These are phyloP conservation scores for Fomitopsis serialis DNA, from an alignment of 768 basidiomycete species.

Conservation along the genomic window DNA sequence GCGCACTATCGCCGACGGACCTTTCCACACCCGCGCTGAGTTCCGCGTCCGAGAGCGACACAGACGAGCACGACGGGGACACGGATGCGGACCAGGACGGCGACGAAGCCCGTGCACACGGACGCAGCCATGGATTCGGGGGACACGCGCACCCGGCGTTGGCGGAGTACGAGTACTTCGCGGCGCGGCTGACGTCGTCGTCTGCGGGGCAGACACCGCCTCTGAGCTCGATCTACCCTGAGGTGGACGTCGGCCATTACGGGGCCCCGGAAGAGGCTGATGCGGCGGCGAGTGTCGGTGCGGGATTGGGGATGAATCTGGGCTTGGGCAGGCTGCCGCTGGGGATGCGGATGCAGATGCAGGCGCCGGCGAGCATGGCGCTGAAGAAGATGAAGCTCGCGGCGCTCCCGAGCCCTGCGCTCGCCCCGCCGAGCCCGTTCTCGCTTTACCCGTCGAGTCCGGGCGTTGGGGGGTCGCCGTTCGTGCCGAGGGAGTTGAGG, in stretches of 20 bases:
- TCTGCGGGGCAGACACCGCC: conserved; percentile 19
- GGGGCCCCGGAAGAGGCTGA: neutral
- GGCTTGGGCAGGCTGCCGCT: neutral
- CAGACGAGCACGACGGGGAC: conserved; percentile 16
- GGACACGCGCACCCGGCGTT: neutral
- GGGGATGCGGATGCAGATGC: neutral
- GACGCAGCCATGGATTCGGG: conserved; percentile 3
- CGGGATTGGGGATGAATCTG: neutral
- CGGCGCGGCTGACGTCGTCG: conserved; percentile 1
- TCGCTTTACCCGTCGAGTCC: conserved; percentile 14
- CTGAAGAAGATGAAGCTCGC: conserved; percentile 16
- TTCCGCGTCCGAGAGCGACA: conserved; percentile 11
- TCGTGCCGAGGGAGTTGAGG: neutral
- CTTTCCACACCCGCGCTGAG: conserved; percentile 10
- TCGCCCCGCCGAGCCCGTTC: conserved; percentile 24
- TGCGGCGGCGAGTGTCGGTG: neutral
- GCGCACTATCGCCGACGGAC: neutral
- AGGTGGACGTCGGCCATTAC: neutral
- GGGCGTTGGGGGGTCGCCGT: neutral
- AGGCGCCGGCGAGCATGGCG: conserved; percentile 2
- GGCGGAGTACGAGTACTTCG: conserved; percentile 2
- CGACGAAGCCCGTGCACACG: conserved; percentile 12
- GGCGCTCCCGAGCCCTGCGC: conserved; percentile 22
- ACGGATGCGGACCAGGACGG: conserved; percentile 22
- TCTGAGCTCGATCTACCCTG: conserved; percentile 12